A percentile compares a stretch with the other conserved stretches of the same genome.
Evolutionary conservation across 2,329 filamentous ascomycete species (phyloP).

Genomic region (Coniochaeta hoffmannii): DNA sequence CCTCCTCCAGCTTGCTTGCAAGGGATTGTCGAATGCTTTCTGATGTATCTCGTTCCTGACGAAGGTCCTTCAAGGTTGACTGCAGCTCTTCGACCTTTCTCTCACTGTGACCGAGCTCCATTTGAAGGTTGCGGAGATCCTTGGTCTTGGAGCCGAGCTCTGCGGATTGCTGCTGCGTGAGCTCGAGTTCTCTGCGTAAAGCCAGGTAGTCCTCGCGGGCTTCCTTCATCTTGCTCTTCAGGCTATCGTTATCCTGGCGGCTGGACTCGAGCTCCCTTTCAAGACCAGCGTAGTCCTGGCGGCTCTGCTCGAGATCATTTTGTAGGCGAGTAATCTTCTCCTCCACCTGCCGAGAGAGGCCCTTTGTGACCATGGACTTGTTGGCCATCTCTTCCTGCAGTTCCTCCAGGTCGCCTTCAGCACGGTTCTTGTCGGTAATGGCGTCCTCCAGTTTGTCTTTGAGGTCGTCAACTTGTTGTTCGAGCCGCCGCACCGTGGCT

Average conservation of each 20-base stretch:
- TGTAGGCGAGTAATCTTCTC: slow-evolving; percentile 62
- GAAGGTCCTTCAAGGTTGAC: slow-evolving; percentile 12
- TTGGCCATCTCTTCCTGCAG: slow-evolving; percentile 72
- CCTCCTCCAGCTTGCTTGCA: slow-evolving; percentile 43
- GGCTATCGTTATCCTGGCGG: slow-evolving; percentile 36
- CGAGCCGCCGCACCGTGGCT: slow-evolving; percentile 42
- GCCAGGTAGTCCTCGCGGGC: slow-evolving; percentile 38
- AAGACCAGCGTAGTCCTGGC: slow-evolving; percentile 40
- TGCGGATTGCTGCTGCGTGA: slow-evolving; percentile 38
- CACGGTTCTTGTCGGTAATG: slow-evolving; percentile 44
- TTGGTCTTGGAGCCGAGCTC: slow-evolving; percentile 37
- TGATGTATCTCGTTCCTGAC: slow-evolving; percentile 33
- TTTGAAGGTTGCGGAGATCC: slow-evolving; percentile 22
- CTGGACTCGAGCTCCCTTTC: slow-evolving; percentile 42
- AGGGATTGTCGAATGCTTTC: slow-evolving; percentile 30
- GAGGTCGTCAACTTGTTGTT: slow-evolving; percentile 46
- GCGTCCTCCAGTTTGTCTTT: slow-evolving; percentile 49
- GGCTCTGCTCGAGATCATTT: slow-evolving; percentile 51
- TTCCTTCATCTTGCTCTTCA: slow-evolving; percentile 36
- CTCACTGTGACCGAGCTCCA: not conserved
- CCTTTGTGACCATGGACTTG: slow-evolving; percentile 70
- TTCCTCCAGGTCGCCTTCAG: slow-evolving; percentile 53
- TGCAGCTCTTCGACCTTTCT: not conserved
- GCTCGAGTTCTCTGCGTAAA: slow-evolving; percentile 42
- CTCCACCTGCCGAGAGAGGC: slow-evolving; percentile 66